These are phyloP conservation scores for Cyclospora cayetanensis DNA, from an alignment of 169 alveolate species.

Conservation along the genomic window DNA sequence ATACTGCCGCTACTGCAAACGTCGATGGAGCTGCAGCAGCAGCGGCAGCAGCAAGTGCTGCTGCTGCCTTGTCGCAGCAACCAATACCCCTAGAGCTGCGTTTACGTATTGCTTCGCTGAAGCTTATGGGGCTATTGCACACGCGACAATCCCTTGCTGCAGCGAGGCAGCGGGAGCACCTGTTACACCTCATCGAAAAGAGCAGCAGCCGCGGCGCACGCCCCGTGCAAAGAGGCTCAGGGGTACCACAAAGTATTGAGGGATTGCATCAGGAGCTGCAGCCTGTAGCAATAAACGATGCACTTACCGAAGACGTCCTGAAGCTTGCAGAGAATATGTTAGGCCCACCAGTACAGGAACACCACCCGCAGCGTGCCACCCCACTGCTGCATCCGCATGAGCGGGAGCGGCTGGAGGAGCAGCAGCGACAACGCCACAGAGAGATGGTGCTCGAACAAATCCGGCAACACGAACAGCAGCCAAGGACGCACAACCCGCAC, in stretches of 20 bases:
- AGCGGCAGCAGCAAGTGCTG: constrained; percentile 54
- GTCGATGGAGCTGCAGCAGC: constrained; percentile 24
- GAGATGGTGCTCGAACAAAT: neutral
- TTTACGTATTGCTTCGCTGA: constrained; percentile 41
- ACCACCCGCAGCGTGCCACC: neutral
- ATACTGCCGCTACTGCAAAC: constrained; percentile 4
- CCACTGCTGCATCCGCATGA: neutral
- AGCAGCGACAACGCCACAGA: constrained; percentile 47
- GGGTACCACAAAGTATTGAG: neutral
- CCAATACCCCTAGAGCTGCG: constrained; percentile 48
- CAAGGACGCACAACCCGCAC: no score
- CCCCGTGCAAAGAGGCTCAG: no score
- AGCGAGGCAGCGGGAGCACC: constrained; percentile 27
- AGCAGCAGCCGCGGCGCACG: neutral
- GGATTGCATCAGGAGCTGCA: constrained; percentile 6
- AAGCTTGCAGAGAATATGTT: constrained; percentile 39
- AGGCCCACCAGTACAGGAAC: constrained; percentile 18
- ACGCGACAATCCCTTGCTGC: neutral
- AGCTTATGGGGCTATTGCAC: constrained; percentile 35
- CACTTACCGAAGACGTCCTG: neutral
- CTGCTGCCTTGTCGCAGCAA: constrained; percentile 44
- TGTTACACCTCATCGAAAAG: constrained; percentile 16
- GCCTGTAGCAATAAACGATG: neutral
- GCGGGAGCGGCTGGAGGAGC: neutral
- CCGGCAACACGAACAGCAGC: constrained; percentile 24